Base-by-base conservation (phyloP, 768 basidiomycete species). In the Leccinum ochraceum region DNA sequence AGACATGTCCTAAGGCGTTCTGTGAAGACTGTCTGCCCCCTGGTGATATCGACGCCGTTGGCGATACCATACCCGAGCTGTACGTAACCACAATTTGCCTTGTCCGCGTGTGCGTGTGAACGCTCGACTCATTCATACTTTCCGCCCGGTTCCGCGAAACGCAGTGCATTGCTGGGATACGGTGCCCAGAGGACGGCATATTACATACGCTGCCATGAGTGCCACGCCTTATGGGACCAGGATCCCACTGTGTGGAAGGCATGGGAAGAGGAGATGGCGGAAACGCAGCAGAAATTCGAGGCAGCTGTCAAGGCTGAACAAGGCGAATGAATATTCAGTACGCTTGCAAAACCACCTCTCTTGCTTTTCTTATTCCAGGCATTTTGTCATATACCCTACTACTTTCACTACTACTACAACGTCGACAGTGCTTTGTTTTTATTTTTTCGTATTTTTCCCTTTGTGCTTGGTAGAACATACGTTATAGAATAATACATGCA, bases 1-100 rank as follows among this genome's bases (percentile, higher is more conserved):
- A 80, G 59, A 86, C 84, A 1, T 87, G 86, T 66, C 79, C 82
- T 16, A 71, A 77, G 56, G 83, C 86, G 2, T 84, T 81, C 61
- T 87, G 86, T 69, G 83, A 86, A 57, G 86, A 87, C 63, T 87
- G 86, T 67, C 62, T 87, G 44, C 80, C 83, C 5, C 63, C 69
- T 3, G 82, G 78, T 4, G 79, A 84, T 5, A 72, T 85, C 36
- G 79, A 80, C 32, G 76, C 80, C 14, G 71, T 87, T 42, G 86
- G 86, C 4, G 83, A 86, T 4, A 70, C 72, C 2, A 64, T 87
- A 6, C 86, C 86, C 16, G 85, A 87, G 70, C 82, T 86, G 84
- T 85, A 63, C 58, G 83, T 67, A 11, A 22, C 44, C 6, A 11
- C 20, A 46, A 44, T 20, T 17, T 5, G 5, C 17, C n/a, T 44